These are phyloP conservation scores for Aphanomyces euteiches DNA, from an alignment of 352 stramenopile genomes.

Conservation along the genomic window DNA sequence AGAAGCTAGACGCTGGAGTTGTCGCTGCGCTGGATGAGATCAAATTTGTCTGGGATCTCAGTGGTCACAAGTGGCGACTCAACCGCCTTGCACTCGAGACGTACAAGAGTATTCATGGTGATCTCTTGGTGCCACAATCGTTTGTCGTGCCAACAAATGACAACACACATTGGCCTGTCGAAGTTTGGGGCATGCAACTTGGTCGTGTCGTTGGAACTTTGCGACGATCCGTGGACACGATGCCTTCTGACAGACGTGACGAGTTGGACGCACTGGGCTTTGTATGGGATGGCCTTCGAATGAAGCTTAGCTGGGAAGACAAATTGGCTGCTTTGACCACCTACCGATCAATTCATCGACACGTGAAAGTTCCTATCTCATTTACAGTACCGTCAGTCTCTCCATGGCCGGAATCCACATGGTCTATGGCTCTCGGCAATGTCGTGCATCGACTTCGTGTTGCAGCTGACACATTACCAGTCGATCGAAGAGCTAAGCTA, in stretches of 20 bases:
- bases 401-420: conserved; percentile 34
- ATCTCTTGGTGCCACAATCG: conserved; percentile 10
- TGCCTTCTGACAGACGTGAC: not conserved
- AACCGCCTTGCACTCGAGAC: not conserved
- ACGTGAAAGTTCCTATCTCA: conserved; percentile 31
- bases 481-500: not conserved
- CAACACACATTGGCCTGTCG: not conserved
- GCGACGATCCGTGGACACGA: not conserved
- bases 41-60: conserved; percentile 12
- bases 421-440: conserved; percentile 11
- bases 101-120: not conserved
- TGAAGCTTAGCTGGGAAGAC: not conserved
- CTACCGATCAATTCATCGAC: conserved; percentile 33
- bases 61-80: not conserved
- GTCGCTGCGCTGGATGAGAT: conserved; percentile 10
- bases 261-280: conserved; percentile 7
- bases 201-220: conserved; percentile 1
- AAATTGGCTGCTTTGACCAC: conserved; percentile 10
- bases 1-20: conserved; percentile 10
- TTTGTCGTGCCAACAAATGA: conserved; percentile 11
- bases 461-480: not conserved
- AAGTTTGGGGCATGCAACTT: conserved; percentile 2
- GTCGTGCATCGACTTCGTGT: conserved; percentile 7
- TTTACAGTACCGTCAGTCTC: conserved; percentile 36
- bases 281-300: not conserved